These are phyloP conservation scores for Cytospora leucostoma DNA, from an alignment of 2,329 filamentous ascomycete genomes.

Conservation along the genomic window DNA sequence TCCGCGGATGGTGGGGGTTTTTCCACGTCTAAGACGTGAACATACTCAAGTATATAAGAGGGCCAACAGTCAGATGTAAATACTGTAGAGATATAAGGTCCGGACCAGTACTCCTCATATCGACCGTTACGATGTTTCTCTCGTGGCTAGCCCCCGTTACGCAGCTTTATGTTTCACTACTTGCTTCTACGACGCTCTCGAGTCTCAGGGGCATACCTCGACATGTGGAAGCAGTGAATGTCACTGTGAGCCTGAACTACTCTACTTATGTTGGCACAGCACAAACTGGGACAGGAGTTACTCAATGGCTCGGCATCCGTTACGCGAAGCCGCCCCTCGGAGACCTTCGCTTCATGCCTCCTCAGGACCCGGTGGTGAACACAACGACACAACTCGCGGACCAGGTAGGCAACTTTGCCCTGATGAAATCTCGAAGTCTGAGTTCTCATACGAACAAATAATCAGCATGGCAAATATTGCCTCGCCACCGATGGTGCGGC, in stretches of 20 bases:
- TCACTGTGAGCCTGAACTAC: conserved; percentile 20
- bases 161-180: neutral
- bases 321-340: conserved; percentile 70
- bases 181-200: conserved; percentile 11
- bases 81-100: neutral
- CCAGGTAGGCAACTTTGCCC: conserved; percentile 41
- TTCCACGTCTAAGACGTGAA: neutral
- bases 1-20: neutral
- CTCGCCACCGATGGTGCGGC: conserved; percentile 35
- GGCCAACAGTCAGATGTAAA: neutral
- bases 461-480: conserved; percentile 33
- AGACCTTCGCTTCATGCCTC: conserved; percentile 64
- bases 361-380: conserved; percentile 58
- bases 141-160: neutral
- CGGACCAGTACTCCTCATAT: neutral
- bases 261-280: conserved; percentile 26
- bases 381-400: conserved; percentile 52
- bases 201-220: conserved; percentile 2
- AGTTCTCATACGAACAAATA: conserved; percentile 36
- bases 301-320: conserved; percentile 62
- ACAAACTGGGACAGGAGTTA: conserved; percentile 21
- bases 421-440: conserved; percentile 50
- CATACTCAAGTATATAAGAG: neutral
- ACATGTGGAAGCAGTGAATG: conserved; percentile 15
- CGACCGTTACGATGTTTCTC: neutral